Evolutionary conservation across 352 stramenopile species (phyloP).

Genomic region (Pythium brachiatum): DNA sequence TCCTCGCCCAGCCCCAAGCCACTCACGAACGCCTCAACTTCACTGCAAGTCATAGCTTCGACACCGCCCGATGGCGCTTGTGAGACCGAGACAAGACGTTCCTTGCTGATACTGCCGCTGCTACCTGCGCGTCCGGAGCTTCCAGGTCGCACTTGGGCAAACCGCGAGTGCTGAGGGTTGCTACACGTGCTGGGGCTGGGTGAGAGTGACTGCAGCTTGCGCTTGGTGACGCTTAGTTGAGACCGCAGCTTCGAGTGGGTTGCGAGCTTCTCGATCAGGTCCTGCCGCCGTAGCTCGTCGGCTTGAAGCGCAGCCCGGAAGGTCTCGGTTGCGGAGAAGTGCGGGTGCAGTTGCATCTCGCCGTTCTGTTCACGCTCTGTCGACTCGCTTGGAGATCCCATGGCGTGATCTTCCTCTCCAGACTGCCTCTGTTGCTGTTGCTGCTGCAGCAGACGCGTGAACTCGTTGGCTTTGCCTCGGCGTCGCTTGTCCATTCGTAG

Average conservation of each 20-base stretch:
- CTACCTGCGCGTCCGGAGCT: slow-evolving; percentile 5
- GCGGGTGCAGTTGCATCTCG: not conserved
- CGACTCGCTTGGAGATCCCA: not conserved
- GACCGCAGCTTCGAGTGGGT: slow-evolving; percentile 23
- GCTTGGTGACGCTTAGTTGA: slow-evolving; percentile 18
- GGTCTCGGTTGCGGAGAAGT: slow-evolving; percentile 22
- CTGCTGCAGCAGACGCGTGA: not conserved
- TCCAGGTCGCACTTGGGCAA: not conserved
- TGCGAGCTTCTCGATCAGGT: slow-evolving; percentile 47
- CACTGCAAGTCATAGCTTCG: slow-evolving; percentile 34
- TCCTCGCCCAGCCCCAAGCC: slow-evolving; percentile 39
- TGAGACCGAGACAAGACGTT: not conserved
- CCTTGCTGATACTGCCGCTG: slow-evolving; percentile 6
- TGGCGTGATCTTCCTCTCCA: not conserved
- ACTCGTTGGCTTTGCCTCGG: slow-evolving; percentile 1
- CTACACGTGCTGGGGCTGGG: not conserved
- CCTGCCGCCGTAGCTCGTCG: slow-evolving; percentile 57
- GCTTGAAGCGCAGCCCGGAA: slow-evolving; percentile 40
- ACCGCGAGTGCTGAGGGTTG: slow-evolving; percentile 4
- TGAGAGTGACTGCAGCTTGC: slow-evolving; percentile 9
- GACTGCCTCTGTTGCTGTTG: slow-evolving; percentile 2
- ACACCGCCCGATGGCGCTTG: not conserved
- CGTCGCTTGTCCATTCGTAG: slow-evolving; percentile 24
- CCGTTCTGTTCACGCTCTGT: not conserved
- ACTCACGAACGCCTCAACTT: slow-evolving; percentile 55